These are phyloP conservation scores for Ramaria rubella DNA, from an alignment of 768 basidiomycete genomes.

Conservation along the genomic window DNA sequence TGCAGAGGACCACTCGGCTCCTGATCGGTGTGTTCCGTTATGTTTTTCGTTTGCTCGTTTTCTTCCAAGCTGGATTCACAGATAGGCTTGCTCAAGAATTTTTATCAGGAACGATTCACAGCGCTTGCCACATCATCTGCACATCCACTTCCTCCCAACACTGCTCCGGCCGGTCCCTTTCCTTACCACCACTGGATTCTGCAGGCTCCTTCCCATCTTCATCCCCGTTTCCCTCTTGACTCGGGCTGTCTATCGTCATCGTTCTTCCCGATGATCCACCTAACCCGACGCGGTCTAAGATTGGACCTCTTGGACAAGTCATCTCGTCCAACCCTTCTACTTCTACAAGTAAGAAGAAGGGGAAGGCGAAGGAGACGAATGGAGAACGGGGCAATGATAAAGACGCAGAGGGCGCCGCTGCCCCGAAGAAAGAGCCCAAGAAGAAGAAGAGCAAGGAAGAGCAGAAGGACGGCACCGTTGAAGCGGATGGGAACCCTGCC, in stretches of 20 bases:
- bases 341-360: constrained; percentile 54
- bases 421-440: constrained; percentile 6
- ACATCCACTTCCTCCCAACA: neutral
- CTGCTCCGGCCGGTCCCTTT: neutral
- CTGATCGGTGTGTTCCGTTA: constrained; percentile 2
- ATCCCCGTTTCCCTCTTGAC: too few relatives aligned
- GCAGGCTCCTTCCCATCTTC: too few relatives aligned
- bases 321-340: constrained; percentile 42
- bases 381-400: neutral
- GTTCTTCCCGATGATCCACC: constrained; percentile 62
- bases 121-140: constrained; percentile 29
- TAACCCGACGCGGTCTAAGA: constrained; percentile 51
- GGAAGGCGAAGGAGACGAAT: constrained; percentile 20
- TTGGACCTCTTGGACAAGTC: constrained; percentile 76
- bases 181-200: neutral
- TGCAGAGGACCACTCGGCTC: constrained; percentile 14
- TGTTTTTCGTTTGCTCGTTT: neutral
- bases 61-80: constrained; percentile 62
- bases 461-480: neutral
- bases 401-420: neutral
- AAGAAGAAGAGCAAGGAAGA: constrained; percentile 9
- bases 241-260: constrained; percentile 17
- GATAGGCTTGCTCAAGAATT: constrained; percentile 77
- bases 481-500: neutral
- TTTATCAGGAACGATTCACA: constrained; percentile 57